Percentiles rank a stretch among this genome's conserved stretches.
Evolutionary conservation across 352 stramenopile genomes (phyloP).

Genomic region (Pythium utonaiense): DNA sequence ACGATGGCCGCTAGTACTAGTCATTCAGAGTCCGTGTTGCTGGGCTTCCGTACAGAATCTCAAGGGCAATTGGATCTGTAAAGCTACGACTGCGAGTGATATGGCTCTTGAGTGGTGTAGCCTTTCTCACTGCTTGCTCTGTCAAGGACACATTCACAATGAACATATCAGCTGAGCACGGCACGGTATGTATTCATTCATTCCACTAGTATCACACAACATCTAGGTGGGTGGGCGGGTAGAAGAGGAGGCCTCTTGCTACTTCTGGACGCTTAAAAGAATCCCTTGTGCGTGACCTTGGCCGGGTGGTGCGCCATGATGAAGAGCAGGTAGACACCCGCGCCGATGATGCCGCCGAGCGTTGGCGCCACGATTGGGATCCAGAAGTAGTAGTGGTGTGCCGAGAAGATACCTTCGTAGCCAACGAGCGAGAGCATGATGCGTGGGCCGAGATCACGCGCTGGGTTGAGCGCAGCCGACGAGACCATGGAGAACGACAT

Average conservation of each 20-base stretch:
- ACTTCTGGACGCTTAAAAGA: slow-evolving; percentile 21
- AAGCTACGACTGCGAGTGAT: too few relatives aligned
- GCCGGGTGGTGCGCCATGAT: slow-evolving; percentile 36
- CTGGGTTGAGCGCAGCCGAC: slow-evolving; percentile 33
- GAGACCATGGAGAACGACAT: slow-evolving; percentile 34
- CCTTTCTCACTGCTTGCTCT: too few relatives aligned
- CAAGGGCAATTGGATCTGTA: too few relatives aligned
- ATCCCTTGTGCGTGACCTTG: slow-evolving; percentile 22
- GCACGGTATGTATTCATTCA: slow-evolving; percentile 1
- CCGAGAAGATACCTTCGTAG: slow-evolving; percentile 28
- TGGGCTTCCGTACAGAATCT: too few relatives aligned
- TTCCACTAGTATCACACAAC: slow-evolving; percentile 1
- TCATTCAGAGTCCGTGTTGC: too few relatives aligned
- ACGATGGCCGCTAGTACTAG: background rate
- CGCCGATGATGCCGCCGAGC: slow-evolving; percentile 25
- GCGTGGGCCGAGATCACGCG: slow-evolving; percentile 35
- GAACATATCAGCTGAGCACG: too few relatives aligned
- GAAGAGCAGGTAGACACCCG: slow-evolving; percentile 25
- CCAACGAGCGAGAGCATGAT: slow-evolving; percentile 29
- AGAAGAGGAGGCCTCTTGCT: background rate
- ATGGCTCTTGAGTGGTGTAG: too few relatives aligned
- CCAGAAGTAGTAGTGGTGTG: slow-evolving; percentile 34
- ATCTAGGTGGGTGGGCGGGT: background rate
- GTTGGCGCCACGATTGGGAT: slow-evolving; percentile 33
- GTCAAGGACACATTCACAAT: too few relatives aligned